These are phyloP conservation scores for Didymella glomerata DNA, from an alignment of 2,329 filamentous ascomycete genomes.

Conservation along the genomic window DNA sequence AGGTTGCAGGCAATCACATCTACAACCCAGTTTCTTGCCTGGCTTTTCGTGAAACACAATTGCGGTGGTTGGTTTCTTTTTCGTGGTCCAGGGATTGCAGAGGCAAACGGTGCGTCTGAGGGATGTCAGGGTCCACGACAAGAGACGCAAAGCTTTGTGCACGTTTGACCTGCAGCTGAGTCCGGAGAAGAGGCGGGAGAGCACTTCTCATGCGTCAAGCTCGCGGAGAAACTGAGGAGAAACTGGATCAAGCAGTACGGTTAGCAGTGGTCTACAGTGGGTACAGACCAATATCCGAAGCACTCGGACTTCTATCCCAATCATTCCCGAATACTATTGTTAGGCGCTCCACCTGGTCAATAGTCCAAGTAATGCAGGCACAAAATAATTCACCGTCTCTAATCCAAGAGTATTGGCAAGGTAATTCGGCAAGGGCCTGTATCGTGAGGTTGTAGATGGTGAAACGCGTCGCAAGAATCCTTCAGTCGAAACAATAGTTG, in stretches of 20 bases:
- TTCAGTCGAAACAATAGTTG: slow-evolving; percentile 17
- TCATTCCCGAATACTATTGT: slow-evolving; percentile 5
- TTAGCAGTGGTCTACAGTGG: slow-evolving; percentile 21
- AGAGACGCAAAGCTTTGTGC: slow-evolving; percentile 21
- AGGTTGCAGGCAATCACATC: slow-evolving; percentile 14
- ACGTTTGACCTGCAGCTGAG: slow-evolving; percentile 8
- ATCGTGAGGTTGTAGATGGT: slow-evolving; percentile 6
- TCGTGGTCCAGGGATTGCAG: slow-evolving; percentile 9
- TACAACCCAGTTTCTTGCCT: slow-evolving; percentile 7
- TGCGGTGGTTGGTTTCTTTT: slow-evolving; percentile 9
- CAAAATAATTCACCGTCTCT: slow-evolving; percentile 17
- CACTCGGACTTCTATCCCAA: slow-evolving; percentile 15
- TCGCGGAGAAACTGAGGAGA: slow-evolving; percentile 22
- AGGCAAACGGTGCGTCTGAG: slow-evolving; percentile 13
- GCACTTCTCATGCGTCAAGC: slow-evolving; percentile 12
- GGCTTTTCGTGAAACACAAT: slow-evolving; percentile 13
- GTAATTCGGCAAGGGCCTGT: slow-evolving; percentile 1
- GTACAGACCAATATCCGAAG: slow-evolving; percentile 27
- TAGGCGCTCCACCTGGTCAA: slow-evolving; percentile 23
- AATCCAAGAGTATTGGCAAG: slow-evolving; percentile 9
- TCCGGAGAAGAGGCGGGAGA: slow-evolving; percentile 23
- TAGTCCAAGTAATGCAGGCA: slow-evolving; percentile 18
- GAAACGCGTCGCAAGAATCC: slow-evolving; percentile 16
- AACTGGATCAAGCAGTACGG: slow-evolving; percentile 19
- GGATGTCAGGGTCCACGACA: slow-evolving; percentile 17